A percentile compares a stretch with the other conserved stretches of the same genome.
These are phyloP conservation scores for Hyaloscypha variabilis DNA, from an alignment of 495 filamentous ascomycete genomes.

Conservation along the genomic window DNA sequence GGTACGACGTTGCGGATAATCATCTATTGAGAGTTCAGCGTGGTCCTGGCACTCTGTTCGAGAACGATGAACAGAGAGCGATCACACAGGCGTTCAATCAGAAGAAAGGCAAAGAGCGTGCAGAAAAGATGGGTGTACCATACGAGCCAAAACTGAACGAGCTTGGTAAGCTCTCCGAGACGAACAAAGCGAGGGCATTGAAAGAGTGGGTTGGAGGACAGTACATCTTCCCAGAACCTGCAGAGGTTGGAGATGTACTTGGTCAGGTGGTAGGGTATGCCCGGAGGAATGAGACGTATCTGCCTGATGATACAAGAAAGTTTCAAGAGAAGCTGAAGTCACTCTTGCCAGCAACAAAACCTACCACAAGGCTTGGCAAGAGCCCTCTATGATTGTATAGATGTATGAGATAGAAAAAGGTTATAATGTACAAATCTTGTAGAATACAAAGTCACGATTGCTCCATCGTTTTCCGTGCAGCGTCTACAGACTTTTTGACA, in stretches of 20 bases:
- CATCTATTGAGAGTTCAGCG: conserved; percentile 15
- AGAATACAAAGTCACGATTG: conserved; percentile 29
- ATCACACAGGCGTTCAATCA: conserved; percentile 17
- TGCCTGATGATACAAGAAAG: conserved; percentile 31
- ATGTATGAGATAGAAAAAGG: neutral
- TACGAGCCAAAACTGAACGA: conserved; percentile 4
- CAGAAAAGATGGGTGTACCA: conserved; percentile 5
- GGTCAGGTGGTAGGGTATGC: conserved; percentile 39
- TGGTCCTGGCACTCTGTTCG: conserved; percentile 26
- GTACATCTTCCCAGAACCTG: conserved; percentile 39
- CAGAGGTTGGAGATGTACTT: conserved; percentile 35
- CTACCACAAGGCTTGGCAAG: neutral
- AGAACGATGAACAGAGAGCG: conserved; percentile 22
- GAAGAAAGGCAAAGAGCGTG: conserved; percentile 8
- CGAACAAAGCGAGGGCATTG: conserved; percentile 35
- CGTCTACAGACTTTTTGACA: conserved; percentile 70
- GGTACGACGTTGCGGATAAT: neutral
- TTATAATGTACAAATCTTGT: conserved; percentile 32
- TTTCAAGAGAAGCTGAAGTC: conserved; percentile 39
- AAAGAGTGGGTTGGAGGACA: conserved; percentile 44
- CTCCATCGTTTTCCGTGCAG: conserved; percentile 61
- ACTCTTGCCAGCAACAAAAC: conserved; percentile 29
- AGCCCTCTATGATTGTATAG: conserved; percentile 16
- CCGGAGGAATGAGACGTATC: conserved; percentile 41
- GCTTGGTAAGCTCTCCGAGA: conserved; percentile 23